Evolutionary conservation across 192 early-diverging fungal genomes (phyloP), one percentile per base, ranked within the genome.

Genomic region (Entophlyctis luteolus): DNA sequence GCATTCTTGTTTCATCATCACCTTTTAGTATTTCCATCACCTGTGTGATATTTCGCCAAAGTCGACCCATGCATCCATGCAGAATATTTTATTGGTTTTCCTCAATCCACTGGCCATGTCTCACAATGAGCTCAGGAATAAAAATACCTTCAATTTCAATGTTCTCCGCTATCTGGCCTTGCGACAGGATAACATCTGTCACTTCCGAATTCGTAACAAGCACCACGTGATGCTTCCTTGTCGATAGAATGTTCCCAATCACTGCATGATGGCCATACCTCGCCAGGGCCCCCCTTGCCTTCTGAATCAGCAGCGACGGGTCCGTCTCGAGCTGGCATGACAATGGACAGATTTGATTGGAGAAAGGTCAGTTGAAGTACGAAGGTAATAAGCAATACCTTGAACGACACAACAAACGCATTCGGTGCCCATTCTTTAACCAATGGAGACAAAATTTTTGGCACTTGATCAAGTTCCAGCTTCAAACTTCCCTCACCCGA

Each of bases 231-330:
- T 79, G 74, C 79, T 99, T 99, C 34, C 97, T 83, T 1, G 92
- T 96, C 33, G 75, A 72, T 6, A 99, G 74, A 72, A 98, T 84
- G 65, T 99, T 99, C 53, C 89, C 95, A 78, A 99, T 92, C 29
- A 99, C 97, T 23, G 95, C 84, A 73, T 99, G 95, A 74, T 99
- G 97, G 18, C 93, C 91, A 73, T 99, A 99, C 34, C 87, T 79
- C 28, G 76, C 79, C 28, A 99, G 67, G 2, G 94, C 87, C 67
- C 86, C 74, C 16, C 82, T 78, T 0, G 94, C 85, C 77, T 99
- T 99, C 33, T 81, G 66, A 18, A 89, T 83, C 48, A 99, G 72
- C 32, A 99, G 70, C 10, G 76, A 62, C 0, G 84, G 81, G 60
- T 99, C 97, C 0, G 97, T 99, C 66, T 99, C 97, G 3, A 99